Conservation (phyloP, 2,329 filamentous ascomycete species). For the Fusarium guadeloupense region DNA sequence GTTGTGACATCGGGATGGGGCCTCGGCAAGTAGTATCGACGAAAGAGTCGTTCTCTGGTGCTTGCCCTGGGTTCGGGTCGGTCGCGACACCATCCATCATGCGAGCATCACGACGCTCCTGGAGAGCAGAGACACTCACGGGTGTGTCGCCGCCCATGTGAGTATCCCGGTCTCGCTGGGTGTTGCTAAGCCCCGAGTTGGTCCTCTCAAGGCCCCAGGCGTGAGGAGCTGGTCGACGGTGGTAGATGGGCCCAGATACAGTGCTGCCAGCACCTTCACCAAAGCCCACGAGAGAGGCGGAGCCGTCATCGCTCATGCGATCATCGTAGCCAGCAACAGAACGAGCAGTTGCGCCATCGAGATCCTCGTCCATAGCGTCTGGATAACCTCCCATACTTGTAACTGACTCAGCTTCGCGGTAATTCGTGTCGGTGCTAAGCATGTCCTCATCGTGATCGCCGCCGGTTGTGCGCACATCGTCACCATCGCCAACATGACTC, state of each 20-base stretch:
- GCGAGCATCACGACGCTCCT: conserved; percentile 67
- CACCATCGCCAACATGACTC: conserved; percentile 67
- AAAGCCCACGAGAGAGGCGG: conserved; percentile 87
- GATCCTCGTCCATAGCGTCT: conserved; percentile 64
- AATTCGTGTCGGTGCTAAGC: conserved; percentile 73
- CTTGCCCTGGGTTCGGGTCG: conserved; percentile 62
- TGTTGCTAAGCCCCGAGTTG: conserved; percentile 62
- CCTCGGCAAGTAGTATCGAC: conserved; percentile 72
- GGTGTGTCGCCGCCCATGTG: conserved; percentile 53
- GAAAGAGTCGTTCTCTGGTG: conserved; percentile 62
- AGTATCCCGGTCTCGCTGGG: conserved; percentile 49
- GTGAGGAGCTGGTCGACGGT: conserved; percentile 58
- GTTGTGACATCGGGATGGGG: conserved; percentile 57
- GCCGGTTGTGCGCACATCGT: conserved; percentile 60
- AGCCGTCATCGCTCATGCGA: conserved; percentile 86
- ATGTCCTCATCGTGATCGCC: conserved; percentile 73
- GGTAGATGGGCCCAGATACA: conserved; percentile 79
- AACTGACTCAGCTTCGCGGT: conserved; percentile 66
- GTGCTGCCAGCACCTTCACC: conserved; percentile 91
- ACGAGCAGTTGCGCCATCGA: conserved; percentile 55
- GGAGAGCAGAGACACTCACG: conserved; percentile 56
- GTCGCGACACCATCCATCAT: conserved; percentile 73
- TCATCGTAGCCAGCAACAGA: conserved; percentile 67
- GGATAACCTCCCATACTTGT: conserved; percentile 61
- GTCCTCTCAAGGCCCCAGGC: conserved; percentile 60